phyloP scores from a whole-genome alignment of 768 basidiomycete species.

The Phallus indusiatus region DNA sequence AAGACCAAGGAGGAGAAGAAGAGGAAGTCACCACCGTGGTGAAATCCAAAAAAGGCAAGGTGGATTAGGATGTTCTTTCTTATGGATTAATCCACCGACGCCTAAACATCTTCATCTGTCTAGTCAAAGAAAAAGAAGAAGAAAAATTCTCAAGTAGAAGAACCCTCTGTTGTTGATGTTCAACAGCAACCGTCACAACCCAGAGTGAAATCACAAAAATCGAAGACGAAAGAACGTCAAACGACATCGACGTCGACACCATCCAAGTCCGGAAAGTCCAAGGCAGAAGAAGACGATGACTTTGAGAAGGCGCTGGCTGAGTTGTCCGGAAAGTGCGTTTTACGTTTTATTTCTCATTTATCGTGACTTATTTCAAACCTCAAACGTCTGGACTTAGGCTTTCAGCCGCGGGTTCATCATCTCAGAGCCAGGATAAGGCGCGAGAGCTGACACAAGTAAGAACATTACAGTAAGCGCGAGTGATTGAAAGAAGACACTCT shows the following conservation, averaged over 20 bases:
- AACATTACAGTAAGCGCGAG: conserved; percentile 20
- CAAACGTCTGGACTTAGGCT: background rate
- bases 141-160: conserved; percentile 10
- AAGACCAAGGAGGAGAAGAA: conserved; percentile 30
- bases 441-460: conserved; percentile 26
- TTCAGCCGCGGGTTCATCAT: conserved; percentile 24
- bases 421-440: conserved; percentile 32
- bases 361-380: background rate
- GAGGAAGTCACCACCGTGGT: conserved; percentile 3
- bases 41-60: conserved; percentile 13
- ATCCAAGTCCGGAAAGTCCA: conserved; percentile 47
- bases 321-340: conserved; percentile 58
- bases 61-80: conserved; percentile 10
- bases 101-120: background rate
- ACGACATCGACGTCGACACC: background rate
- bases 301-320: conserved; percentile 80
- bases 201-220: conserved; percentile 2
- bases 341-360: background rate
- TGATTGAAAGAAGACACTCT: conserved; percentile 24
- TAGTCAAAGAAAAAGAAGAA: conserved; percentile 36
- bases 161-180: background rate
- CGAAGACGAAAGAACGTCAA: conserved; percentile 18
- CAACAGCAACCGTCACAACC: background rate
- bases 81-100: conserved; percentile 18
- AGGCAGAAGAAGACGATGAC: conserved; percentile 57